phyloP scores from a whole-genome alignment of 228 moss, liverwort and hornwort genomes.

The Sphagnum magellanicum region DNA sequence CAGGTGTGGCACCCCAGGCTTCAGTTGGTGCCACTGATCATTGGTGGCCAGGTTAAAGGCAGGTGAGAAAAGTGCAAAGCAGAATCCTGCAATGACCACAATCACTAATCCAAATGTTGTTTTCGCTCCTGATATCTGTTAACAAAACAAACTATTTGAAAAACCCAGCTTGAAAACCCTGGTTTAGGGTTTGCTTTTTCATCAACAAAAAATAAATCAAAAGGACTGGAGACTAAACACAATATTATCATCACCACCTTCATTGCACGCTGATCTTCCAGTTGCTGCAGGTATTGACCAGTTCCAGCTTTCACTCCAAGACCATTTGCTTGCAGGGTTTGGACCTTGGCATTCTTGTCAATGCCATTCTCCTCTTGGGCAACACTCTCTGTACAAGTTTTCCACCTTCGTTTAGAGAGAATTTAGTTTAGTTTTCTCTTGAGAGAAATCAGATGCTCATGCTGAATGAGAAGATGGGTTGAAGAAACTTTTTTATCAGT shows the following conservation, averaged over 20 bases:
- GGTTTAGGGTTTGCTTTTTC: not conserved
- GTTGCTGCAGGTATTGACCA: slow-evolving; percentile 50
- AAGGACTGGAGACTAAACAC: not conserved
- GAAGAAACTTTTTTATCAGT: not conserved
- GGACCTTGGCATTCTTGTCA: not conserved
- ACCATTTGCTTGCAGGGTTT: not conserved
- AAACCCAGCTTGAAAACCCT: not conserved
- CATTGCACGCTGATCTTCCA: slow-evolving; percentile 66
- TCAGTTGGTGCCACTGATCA: slow-evolving; percentile 82
- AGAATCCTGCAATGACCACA: slow-evolving; percentile 69
- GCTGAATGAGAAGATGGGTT: not conserved
- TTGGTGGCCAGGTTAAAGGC: slow-evolving; percentile 92
- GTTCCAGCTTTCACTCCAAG: slow-evolving; percentile 38
- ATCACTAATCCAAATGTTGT: slow-evolving; percentile 65
- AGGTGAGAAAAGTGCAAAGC: slow-evolving; percentile 87
- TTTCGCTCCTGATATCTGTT: slow-evolving; percentile 52
- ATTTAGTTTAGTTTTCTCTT: not conserved
- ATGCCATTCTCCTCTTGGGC: not conserved
- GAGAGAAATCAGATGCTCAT: not conserved
- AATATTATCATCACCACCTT: slow-evolving; percentile 29
- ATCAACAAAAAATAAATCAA: not conserved
- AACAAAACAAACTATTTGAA: too few relatives aligned
- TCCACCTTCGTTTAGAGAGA: not conserved
- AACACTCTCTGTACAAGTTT: not conserved
- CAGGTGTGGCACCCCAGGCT: slow-evolving; percentile 75